These are phyloP conservation scores for Lathyrus aphaca DNA, from an alignment of 306 rosid species.

Conservation along the genomic window DNA sequence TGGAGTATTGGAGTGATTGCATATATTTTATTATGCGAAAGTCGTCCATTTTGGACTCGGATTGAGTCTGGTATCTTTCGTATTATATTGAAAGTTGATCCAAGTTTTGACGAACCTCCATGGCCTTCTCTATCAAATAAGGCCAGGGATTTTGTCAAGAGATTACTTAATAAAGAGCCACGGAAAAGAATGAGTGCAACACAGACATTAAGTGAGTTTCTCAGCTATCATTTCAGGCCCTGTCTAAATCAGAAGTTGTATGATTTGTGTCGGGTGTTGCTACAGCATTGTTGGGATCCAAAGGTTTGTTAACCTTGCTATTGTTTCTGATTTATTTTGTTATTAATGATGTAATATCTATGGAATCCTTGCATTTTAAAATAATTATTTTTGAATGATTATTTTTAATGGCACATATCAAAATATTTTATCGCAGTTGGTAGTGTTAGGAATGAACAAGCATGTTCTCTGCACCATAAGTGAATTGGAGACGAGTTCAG, in stretches of 20 bases:
- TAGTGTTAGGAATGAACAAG: constrained; percentile 23
- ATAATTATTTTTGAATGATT: not conserved
- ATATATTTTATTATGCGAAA: too few relatives aligned
- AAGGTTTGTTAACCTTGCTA: constrained; percentile 68
- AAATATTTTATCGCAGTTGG: constrained; percentile 11
- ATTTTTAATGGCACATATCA: not conserved
- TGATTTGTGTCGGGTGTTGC: constrained; percentile 90
- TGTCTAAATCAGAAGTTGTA: constrained; percentile 75
- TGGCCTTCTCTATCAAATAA: constrained; percentile 88
- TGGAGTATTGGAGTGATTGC: too few relatives aligned
- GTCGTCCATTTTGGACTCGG: too few relatives aligned
- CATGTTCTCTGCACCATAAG: constrained; percentile 21
- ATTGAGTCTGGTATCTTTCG: too few relatives aligned
- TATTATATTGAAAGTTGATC: constrained; percentile 84
- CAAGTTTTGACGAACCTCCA: constrained; percentile 83
- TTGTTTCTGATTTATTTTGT: constrained; percentile 28
- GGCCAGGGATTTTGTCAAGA: constrained; percentile 82
- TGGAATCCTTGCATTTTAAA: constrained; percentile 14
- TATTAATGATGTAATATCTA: constrained; percentile 10
- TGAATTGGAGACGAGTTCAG: constrained; percentile 50
- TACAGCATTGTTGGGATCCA: constrained; percentile 87
- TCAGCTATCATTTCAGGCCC: constrained; percentile 19
- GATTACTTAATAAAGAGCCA: constrained; percentile 83
- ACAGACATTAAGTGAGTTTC: constrained; percentile 77
- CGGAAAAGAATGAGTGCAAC: constrained; percentile 93